Base-by-base conservation (phyloP, 2,329 filamentous ascomycete genomes). In the Epichloe bromicola region DNA sequence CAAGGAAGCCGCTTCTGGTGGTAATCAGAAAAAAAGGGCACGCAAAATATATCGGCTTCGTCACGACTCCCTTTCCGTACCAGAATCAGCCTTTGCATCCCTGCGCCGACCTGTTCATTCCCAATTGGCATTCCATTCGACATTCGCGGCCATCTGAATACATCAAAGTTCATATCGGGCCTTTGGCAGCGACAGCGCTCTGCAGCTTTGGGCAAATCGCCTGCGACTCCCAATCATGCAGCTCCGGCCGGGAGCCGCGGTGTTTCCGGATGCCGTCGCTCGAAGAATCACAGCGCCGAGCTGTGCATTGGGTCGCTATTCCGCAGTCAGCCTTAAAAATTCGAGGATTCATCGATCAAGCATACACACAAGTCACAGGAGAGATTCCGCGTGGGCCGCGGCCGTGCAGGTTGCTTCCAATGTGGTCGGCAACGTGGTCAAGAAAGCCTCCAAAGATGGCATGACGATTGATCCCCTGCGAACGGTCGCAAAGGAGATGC, bases 401-500 rank as follows among this genome's bases (percentile, higher is more conserved):
- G 86, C 86, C 7, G 83, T 88, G 17, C 78, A 79, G 23, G 79
- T 83, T 15, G 80, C 81, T 38, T 76, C 85, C 58, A 84, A 84
- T 65, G 77, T 89, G 54, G 83, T 89, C 58, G 77, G 76, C 58
- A 85, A 83, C 63, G 80, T 79, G 43, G 74, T 84, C 54, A 77
- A 78, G 58, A 74, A 79, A 58, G 74, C 79, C 51, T 74, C 78
- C 55, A 80, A 82, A 58, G 74, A 75, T 58, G 78, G 79, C 53
- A 80, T 95, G 70, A 79, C 82, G 55, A 80, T 95, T 61, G 91
- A 97, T 66, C 91, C 91, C 36, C 77, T 97, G 62, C 81, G 87
- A 55, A 85, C 88, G 36, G 90, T 97, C 36, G 91, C 88, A 55
- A 94, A 95, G 70, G 91, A 97, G 74, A 88, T 98, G 83, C 93